Base-by-base conservation (phyloP, 164 flowering plant genomes). In the Vitis labrusca region DNA sequence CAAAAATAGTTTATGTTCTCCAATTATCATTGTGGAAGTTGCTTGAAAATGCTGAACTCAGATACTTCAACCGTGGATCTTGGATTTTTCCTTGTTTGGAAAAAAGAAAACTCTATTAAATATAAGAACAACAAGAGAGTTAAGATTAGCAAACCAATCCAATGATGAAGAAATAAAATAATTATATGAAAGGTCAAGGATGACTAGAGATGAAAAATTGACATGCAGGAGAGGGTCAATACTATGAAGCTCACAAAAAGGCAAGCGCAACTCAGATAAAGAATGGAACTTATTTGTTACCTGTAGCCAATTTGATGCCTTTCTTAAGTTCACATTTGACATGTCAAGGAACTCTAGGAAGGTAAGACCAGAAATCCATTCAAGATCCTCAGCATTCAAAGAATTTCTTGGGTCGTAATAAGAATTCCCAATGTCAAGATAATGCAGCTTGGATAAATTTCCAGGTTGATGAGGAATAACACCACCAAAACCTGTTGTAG, bases 351-450 rank as follows among this genome's bases (percentile, higher is more conserved):
- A 13, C 30, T 71, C 44, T 55, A 81, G 56, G 2, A 57, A 61
- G 19, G 56, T 29, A 59, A 78, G 78, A 27, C 60, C 4, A 37
- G 74, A 68, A 14, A 76, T 3, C 82, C 83, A 73, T 8, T 60
- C 30, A 10, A 79, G 61, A 16, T 61, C 19, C 0, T 17, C 50
- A 10, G 3, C 58, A 7, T 17, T 11, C 5, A 19, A 11, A 4
- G 5, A 27, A 10, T 17, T 4, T 7, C n/a, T 11, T 3, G 10
- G 27, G 47, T 15, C 10, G n/a, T 12, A 5, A 23, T 32, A 32
- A 32, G 37, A 32, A 32, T 32, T 32, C 37, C 49, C 2, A 9
- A 50, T 30, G 66, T 55, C 51, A 44, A n/a, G 23, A 48, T 2
- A 50, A 23, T 12, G 12, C 15, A 60, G 16, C 32, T n/a, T 10